Percentiles rank a stretch among this genome's conserved stretches.
phyloP scores from a whole-genome alignment of 768 basidiomycete species.

The Rhizopogon sp. region DNA sequence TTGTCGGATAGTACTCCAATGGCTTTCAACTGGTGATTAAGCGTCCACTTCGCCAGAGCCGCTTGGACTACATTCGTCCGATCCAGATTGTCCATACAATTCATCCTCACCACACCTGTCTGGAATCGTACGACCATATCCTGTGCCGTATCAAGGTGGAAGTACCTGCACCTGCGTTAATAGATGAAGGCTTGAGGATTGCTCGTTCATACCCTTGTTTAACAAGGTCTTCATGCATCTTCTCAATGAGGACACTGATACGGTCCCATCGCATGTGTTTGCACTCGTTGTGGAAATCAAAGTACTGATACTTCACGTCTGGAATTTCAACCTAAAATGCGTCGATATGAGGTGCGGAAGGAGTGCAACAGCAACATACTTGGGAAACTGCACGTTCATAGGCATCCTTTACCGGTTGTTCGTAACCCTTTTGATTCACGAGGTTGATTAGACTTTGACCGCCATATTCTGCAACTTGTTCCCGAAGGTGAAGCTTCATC shows the following conservation, averaged over 20 bases:
- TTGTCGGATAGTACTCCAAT: conserved; percentile 67
- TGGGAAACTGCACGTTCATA: conserved; percentile 76
- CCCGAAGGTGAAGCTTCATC: conserved; percentile 67
- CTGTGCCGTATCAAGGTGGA: conserved; percentile 54
- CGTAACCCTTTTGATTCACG: conserved; percentile 90
- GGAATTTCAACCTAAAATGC: conserved; percentile 50
- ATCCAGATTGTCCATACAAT: conserved; percentile 97
- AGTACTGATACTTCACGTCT: conserved; percentile 84
- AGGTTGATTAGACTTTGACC: conserved; percentile 80
- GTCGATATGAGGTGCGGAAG: not conserved
- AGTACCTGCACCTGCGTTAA: conserved; percentile 53
- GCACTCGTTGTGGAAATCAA: conserved; percentile 97
- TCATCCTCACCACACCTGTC: conserved; percentile 79
- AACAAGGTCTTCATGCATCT: conserved; percentile 63
- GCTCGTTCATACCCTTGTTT: conserved; percentile 51
- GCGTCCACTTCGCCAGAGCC: conserved; percentile 79
- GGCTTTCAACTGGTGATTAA: conserved; percentile 71
- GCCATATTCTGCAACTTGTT: conserved; percentile 72
- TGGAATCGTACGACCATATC: conserved; percentile 54
- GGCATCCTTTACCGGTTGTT: conserved; percentile 92
- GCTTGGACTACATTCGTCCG: conserved; percentile 97
- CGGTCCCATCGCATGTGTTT: conserved; percentile 93
- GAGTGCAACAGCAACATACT: conserved; percentile 30
- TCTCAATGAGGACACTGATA: conserved; percentile 76
- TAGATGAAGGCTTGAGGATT: not conserved